phyloP scores from a whole-genome alignment of 2,329 filamentous ascomycete genomes.

The Fusarium guadeloupense region DNA sequence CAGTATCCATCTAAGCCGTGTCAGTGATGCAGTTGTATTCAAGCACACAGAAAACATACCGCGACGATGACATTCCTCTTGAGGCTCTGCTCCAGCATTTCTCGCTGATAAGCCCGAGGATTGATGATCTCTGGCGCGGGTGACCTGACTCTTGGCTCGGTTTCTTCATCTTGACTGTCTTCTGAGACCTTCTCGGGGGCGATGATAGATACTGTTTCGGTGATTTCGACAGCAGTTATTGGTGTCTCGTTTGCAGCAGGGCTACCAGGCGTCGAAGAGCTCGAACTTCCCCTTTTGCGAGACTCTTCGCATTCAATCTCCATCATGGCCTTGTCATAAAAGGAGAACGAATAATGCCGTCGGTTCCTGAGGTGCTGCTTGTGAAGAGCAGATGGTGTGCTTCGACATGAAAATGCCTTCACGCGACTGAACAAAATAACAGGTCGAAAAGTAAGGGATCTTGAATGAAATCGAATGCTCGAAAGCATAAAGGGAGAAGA shows the following conservation, averaged over 20 bases:
- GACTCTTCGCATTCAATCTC: neutral
- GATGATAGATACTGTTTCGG: constrained; percentile 26
- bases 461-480: neutral
- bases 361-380: neutral
- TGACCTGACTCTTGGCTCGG: neutral
- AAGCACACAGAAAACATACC: constrained; percentile 56
- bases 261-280: constrained; percentile 12
- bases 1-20: constrained; percentile 76
- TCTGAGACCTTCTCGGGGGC: neutral
- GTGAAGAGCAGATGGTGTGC: neutral
- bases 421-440: neutral
- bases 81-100: constrained; percentile 78
- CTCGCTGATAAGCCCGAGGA: constrained; percentile 73
- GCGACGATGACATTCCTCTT: constrained; percentile 76
- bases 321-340: constrained; percentile 5
- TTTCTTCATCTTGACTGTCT: neutral
- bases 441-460: neutral
- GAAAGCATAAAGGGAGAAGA: neutral
- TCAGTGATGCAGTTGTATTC: constrained; percentile 1
- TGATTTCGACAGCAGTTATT: constrained; percentile 10
- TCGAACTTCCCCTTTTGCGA: constrained; percentile 3
- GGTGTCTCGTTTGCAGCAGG: neutral
- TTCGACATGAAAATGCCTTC: neutral
- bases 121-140: constrained; percentile 47
- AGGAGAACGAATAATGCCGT: neutral